Percentiles rank a stretch among this genome's conserved stretches.
Evolutionary conservation across 768 basidiomycete genomes (phyloP).

Genomic region (Lyophyllum atratum): DNA sequence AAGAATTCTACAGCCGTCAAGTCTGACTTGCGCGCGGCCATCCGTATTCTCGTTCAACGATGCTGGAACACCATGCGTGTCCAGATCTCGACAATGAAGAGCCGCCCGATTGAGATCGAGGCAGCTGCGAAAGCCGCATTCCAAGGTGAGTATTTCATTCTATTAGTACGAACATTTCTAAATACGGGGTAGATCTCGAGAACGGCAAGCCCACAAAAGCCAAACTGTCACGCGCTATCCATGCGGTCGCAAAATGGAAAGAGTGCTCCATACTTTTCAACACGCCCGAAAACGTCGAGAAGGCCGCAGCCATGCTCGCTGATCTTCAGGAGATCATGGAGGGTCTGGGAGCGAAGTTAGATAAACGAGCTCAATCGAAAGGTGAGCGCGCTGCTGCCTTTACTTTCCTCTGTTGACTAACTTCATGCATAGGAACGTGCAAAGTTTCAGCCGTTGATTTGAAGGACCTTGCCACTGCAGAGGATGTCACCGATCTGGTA

Average conservation of each 20-base stretch:
- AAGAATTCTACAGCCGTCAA: neutral
- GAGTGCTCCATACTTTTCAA: constrained; percentile 1
- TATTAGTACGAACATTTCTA: neutral
- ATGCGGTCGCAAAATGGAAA: constrained; percentile 4
- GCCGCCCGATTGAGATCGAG: neutral
- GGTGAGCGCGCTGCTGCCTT: neutral
- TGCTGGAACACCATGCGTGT: constrained; percentile 3
- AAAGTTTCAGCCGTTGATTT: constrained; percentile 8
- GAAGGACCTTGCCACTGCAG: constrained; percentile 7
- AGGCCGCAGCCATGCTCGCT: neutral
- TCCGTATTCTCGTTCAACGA: neutral
- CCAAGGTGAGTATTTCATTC: constrained; percentile 2
- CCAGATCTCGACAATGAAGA: neutral
- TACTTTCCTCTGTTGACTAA: neutral
- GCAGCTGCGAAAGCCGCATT: constrained; percentile 2
- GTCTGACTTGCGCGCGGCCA: neutral
- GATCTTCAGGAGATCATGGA: constrained; percentile 8
- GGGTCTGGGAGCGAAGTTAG: neutral
- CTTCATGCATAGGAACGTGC: neutral
- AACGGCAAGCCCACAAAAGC: neutral
- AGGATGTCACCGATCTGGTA: constrained; percentile 4
- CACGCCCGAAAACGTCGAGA: neutral
- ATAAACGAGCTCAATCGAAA: neutral
- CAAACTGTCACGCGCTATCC: constrained; percentile 3
- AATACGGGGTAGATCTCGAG: neutral